Evolutionary conservation across 2,329 filamentous ascomycete species (phyloP), one percentile per base, ranked within the genome.

Genomic region (Fusarium longipes): DNA sequence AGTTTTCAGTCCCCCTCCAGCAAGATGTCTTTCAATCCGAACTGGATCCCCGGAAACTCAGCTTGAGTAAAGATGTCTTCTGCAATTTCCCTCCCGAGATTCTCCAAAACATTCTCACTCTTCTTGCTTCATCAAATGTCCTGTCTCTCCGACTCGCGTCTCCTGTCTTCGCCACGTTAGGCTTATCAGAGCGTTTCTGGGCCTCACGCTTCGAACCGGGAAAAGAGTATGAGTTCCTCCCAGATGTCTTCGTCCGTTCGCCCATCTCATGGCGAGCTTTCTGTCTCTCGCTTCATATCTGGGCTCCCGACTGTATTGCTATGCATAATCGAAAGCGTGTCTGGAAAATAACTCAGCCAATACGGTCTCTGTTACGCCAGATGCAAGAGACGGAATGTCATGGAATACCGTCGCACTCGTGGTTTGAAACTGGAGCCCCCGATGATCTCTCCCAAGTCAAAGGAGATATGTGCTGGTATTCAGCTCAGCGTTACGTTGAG

Each of bases 61-160:
- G 20, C n/a, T 12, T 17, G 10, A 40, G 48, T 3, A 48, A 25
- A 2, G 60, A 70, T 29, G 32, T 11, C 10, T 70, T 70, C 25
- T 63, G 45, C 5, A 15, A 6, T 32, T 25, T 65, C 5, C 40
- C 67, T 6, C 43, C 51, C 1, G 67, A 70, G 35, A 39, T 69
- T 25, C 67, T 67, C 24, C 56, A 67, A 8, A 18, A 22, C 1
- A 57, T 67, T 15, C 25, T 43, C 3, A 51, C n/a, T 1, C 18
- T 65, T 17, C 54, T 69, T 5, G 48, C 63, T 2, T 43, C 57
- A 3, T 40, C 9, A 2, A 25, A 67, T 35, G 44, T 70, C 1
- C 54, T 25, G 5, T 69, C 63, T n/a, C 27, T 69, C 2, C 57
- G 67, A 4, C 63, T 63, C 5, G 48, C 66, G 1, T 70, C 67